Evolutionary conservation across 441 rosid genomes (phyloP), one percentile per base, ranked within the genome.

Genomic region (Oxalis stricta): DNA sequence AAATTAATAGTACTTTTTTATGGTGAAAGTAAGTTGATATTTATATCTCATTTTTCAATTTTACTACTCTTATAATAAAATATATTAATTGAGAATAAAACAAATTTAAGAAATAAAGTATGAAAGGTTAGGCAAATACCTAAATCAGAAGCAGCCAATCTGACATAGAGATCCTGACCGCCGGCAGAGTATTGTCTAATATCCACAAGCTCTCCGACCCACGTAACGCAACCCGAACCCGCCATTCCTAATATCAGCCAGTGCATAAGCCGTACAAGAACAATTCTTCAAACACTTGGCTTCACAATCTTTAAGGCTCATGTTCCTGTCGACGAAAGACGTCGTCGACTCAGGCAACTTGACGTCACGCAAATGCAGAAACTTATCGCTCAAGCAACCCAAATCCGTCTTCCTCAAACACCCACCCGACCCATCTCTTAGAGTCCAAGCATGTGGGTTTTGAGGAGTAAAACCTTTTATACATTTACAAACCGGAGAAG

Each of bases 401-500:
- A 78, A 36, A 0, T 33, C 26, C 14, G 75, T 78, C 41, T 60
- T 66, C 60, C 92, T 63, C 4, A 59, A 51, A 40, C 96, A 87
- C 63, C 94, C 96, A 16, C 10, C 62, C 0, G 86, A 69, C 12
- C 94, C 89, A 32, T 75, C 81, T 44, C 93, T 58, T 10, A 85
- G 48, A 31, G 18, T 47, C 94, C 96, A 75, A 0, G 75, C 81
- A 51, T 64, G 60, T 11, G 48, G 61, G 33, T 71, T 79, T 56
- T 30, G 70, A 1, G 92, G 86, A 21, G 50, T 24, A 38, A 85
- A 82, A 26, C 96, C 96, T 33, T 5, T 44, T 0, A 66, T 53
- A 44, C 94, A 86, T 15, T 72, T 60, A 42, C 96, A 86, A 23
- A 80, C 82, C 1, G 96, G 92, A 0, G 87, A 79, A 2, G 65